phyloP scores from a whole-genome alignment of 176 grass and related monocot genomes.

The maize (Zea mays) region DNA sequence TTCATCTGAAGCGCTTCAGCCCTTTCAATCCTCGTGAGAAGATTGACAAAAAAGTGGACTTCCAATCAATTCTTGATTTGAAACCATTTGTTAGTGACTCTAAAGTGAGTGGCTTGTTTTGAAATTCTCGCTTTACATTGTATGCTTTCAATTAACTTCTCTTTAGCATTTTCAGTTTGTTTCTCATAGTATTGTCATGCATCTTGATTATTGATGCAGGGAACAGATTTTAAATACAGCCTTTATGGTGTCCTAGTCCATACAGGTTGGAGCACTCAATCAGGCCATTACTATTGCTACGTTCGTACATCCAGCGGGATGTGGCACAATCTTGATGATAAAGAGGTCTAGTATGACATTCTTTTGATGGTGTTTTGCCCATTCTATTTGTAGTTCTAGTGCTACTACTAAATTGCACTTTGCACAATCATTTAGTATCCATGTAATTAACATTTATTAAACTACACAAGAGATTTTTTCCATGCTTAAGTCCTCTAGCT shows the following conservation, averaged over 20 bases:
- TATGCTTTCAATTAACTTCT: not conserved
- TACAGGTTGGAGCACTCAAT: constrained; percentile 86
- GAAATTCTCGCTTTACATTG: constrained; percentile 20
- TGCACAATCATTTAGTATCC: not conserved
- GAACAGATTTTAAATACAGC: constrained; percentile 72
- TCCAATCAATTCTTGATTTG: constrained; percentile 69
- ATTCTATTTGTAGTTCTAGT: constrained; percentile 14
- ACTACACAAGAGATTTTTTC: not conserved
- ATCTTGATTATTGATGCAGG: constrained; percentile 46
- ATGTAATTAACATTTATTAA: constrained; percentile 20
- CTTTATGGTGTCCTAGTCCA: constrained; percentile 98
- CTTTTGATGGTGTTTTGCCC: constrained; percentile 21
- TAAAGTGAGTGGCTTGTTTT: constrained; percentile 56
- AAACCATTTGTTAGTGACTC: constrained; percentile 89
- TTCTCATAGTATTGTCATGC: constrained; percentile 22
- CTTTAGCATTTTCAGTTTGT: not conserved
- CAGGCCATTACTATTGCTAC: constrained; percentile 96
- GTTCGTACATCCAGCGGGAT: constrained; percentile 93
- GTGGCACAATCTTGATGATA: constrained; percentile 99
- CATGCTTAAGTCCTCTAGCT: constrained; percentile 2
- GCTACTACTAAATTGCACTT: not conserved
- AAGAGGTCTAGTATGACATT: constrained; percentile 57
- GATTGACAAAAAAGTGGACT: constrained; percentile 91
- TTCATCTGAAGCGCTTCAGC: constrained; percentile 93
- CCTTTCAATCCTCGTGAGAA: constrained; percentile 80